Evolutionary conservation across 2,329 filamentous ascomycete genomes (phyloP).

Genomic region (Pseudogymnoascus sp.): DNA sequence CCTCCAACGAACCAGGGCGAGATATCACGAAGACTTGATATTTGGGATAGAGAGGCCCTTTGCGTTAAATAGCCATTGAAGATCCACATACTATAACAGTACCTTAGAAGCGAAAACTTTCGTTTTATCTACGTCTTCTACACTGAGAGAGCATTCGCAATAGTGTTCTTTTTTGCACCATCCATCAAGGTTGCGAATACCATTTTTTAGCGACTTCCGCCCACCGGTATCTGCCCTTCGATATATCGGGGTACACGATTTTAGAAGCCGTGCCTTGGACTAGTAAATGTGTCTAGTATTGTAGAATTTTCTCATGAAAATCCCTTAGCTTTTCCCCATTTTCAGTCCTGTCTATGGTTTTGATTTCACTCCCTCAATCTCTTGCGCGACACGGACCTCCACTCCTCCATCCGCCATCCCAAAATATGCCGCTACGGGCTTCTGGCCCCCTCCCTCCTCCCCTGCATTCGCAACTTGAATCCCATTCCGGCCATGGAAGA

Average conservation of each 20-base stretch:
- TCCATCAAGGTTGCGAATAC: background rate
- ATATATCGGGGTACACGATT: too few relatives aligned
- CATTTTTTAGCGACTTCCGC: background rate
- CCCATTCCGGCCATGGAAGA: slow-evolving; percentile 80
- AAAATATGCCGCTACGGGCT: slow-evolving; percentile 91
- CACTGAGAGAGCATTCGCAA: background rate
- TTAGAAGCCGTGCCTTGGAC: background rate
- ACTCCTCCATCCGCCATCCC: slow-evolving; percentile 74
- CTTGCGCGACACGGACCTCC: slow-evolving; percentile 41
- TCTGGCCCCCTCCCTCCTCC: slow-evolving; percentile 65
- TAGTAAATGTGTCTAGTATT: background rate
- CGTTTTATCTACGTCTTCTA: background rate
- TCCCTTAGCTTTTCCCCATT: background rate
- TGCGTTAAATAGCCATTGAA: background rate
- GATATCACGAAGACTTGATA: background rate
- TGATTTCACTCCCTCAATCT: slow-evolving; percentile 24
- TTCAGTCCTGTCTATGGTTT: slow-evolving; percentile 14
- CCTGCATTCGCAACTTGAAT: slow-evolving; percentile 55
- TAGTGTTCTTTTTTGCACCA: background rate
- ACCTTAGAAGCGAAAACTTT: background rate
- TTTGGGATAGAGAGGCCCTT: background rate
- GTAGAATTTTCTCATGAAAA: background rate
- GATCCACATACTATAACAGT: background rate
- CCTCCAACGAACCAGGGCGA: background rate
- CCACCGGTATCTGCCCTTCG: background rate